Evolutionary conservation across 2,329 filamentous ascomycete species (phyloP).

Genomic region (Chrysosporium queenslandicum): DNA sequence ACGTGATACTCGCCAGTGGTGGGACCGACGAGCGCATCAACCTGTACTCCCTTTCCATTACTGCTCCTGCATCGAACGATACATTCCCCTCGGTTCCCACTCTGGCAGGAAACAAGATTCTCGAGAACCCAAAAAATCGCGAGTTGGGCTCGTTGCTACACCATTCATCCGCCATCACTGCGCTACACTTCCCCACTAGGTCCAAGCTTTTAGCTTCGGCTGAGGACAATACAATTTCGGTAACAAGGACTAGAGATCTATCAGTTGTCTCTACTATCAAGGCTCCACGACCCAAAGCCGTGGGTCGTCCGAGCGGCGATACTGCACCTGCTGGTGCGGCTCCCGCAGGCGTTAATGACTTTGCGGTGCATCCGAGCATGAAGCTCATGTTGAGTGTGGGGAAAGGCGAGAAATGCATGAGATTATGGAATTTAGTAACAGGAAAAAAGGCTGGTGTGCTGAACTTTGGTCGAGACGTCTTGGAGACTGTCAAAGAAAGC

Average conservation of each 20-base stretch:
- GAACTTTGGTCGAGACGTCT: conserved; percentile 65
- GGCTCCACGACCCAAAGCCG: conserved; percentile 69
- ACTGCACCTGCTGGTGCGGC: conserved; percentile 72
- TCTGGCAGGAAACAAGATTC: conserved; percentile 60
- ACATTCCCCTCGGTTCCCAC: conserved; percentile 53
- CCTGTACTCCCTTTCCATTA: conserved; percentile 75
- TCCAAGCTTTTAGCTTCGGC: conserved; percentile 79
- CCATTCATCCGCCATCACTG: conserved; percentile 72
- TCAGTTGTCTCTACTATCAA: conserved; percentile 78
- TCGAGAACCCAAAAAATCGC: conserved; percentile 76
- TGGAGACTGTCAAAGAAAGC: conserved; percentile 66
- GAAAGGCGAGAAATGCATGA: conserved; percentile 80
- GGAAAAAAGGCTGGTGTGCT: conserved; percentile 91
- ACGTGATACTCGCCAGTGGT: conserved; percentile 80
- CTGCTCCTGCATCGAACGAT: conserved; percentile 49
- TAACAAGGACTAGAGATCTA: conserved; percentile 83
- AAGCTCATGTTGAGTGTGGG: conserved; percentile 93
- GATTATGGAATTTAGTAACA: conserved; percentile 92
- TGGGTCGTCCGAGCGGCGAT: conserved; percentile 76
- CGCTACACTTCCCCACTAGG: conserved; percentile 70
- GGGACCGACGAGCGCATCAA: conserved; percentile 92
- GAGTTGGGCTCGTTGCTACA: conserved; percentile 80
- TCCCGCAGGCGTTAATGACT: conserved; percentile 84
- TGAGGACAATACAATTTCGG: conserved; percentile 84
- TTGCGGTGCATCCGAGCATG: conserved; percentile 90